Conservation (phyloP, 257 asterid species). For the Solanum bulbocastanum region DNA sequence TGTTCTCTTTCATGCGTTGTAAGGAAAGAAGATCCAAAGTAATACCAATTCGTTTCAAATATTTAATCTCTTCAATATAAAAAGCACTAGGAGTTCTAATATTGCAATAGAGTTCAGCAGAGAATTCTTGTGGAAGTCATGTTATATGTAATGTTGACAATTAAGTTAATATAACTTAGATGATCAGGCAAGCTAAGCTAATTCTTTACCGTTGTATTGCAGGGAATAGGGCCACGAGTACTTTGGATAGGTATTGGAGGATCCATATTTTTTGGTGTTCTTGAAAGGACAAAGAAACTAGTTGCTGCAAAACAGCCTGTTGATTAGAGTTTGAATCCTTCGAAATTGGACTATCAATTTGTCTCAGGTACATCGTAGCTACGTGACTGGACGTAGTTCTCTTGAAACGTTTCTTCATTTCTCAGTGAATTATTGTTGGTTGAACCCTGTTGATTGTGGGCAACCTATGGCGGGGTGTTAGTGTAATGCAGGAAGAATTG, state of each 20-base stretch:
- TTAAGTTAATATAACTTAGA: neutral
- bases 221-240: constrained; percentile 62
- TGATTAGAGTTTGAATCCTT: constrained; percentile 6
- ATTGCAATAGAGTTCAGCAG: neutral
- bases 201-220: neutral
- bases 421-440: neutral
- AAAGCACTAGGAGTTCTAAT: neutral
- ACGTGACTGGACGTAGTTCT: neutral
- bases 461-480: neutral
- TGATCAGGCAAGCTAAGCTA: neutral
- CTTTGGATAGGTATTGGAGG: constrained; percentile 70
- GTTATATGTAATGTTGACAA: neutral
- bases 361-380: neutral
- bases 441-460: neutral
- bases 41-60: neutral
- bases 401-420: neutral
- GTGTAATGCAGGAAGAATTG: neutral
- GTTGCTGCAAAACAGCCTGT: constrained; percentile 23
- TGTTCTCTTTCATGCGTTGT: neutral
- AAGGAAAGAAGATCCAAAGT: neutral
- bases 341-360: neutral
- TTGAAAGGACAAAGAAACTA: constrained; percentile 44
- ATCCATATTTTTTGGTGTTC: constrained; percentile 55
- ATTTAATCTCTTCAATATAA: neutral
- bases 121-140: neutral